Evolutionary conservation across 1,139 yeast species (phyloP).

Genomic region (Zygosaccharomyces pseudobailii): DNA sequence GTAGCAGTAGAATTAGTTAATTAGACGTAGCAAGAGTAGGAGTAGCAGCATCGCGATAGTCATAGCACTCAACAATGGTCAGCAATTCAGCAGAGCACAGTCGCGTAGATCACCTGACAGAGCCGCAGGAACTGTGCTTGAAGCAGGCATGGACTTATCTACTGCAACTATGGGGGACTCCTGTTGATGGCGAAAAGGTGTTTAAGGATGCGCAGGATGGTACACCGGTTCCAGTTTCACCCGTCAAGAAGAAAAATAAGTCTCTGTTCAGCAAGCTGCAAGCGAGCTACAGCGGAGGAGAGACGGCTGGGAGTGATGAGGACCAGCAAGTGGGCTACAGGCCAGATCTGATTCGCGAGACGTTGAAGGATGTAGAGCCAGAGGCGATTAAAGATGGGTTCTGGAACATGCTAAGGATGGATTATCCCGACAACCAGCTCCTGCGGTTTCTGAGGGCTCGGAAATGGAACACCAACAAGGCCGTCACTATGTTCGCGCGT

Average conservation of each 20-base stretch:
- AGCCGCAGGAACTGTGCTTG: conserved; percentile 59
- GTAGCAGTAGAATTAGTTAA: background rate
- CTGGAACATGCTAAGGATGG: conserved; percentile 57
- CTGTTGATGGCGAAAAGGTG: conserved; percentile 39
- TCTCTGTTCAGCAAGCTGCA: conserved; percentile 18
- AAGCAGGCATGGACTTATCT: conserved; percentile 75
- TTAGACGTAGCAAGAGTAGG: background rate
- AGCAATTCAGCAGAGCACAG: background rate
- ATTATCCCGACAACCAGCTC: conserved; percentile 64
- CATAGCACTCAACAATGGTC: background rate
- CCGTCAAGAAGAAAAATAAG: conserved; percentile 22
- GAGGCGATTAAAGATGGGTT: conserved; percentile 44
- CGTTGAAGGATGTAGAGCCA: conserved; percentile 41
- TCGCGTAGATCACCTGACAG: conserved; percentile 53
- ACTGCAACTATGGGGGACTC: conserved; percentile 57
- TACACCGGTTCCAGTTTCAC: conserved; percentile 18
- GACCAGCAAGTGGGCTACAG: conserved; percentile 15
- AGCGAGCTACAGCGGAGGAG: conserved; percentile 13
- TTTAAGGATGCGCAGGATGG: conserved; percentile 17
- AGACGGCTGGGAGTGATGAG: conserved; percentile 27
- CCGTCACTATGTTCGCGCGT: conserved; percentile 60
- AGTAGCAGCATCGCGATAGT: background rate
- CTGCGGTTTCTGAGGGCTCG: conserved; percentile 69
- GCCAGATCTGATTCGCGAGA: conserved; percentile 29
- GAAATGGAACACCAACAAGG: conserved; percentile 61